Conservation (phyloP, 441 rosid genomes). For the Pelargonium myrrhifolium region DNA sequence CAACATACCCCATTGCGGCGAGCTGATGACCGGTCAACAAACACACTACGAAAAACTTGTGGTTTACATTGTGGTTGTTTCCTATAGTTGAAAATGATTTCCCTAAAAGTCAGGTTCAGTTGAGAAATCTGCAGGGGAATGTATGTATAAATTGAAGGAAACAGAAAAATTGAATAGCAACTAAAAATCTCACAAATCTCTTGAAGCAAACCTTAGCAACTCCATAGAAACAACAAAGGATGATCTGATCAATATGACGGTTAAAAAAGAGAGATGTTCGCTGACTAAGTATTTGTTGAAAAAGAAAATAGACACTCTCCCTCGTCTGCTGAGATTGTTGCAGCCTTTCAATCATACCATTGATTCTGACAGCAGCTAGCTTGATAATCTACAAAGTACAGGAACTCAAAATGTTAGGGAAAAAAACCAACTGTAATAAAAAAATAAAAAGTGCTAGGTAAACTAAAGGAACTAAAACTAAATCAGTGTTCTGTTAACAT, state of each 20-base stretch:
- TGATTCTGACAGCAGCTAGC: conserved; percentile 92
- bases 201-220: conserved; percentile 68
- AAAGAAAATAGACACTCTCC: conserved; percentile 74
- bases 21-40: conserved; percentile 60
- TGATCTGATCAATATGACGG: conserved; percentile 92
- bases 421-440: no score
- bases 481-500: not conserved
- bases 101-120: conserved; percentile 68
- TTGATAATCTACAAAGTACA: conserved; percentile 54
- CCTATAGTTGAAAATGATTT: conserved; percentile 76
- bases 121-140: conserved; percentile 64
- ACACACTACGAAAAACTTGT: conserved; percentile 80
- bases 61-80: conserved; percentile 97
- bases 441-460: not conserved
- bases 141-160: not conserved
- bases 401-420: not conserved
- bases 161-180: not conserved
- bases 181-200: conserved; percentile 19
- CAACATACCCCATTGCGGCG: conserved; percentile 56
- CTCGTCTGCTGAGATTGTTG: conserved; percentile 75
- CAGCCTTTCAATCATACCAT: conserved; percentile 87
- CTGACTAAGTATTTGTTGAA: conserved; percentile 72
- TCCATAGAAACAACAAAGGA: conserved; percentile 93
- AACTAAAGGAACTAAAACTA: not conserved
- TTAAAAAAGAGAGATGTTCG: conserved; percentile 76